These are phyloP conservation scores for Gillenia trifoliata DNA, from an alignment of 306 rosid species.

Conservation along the genomic window DNA sequence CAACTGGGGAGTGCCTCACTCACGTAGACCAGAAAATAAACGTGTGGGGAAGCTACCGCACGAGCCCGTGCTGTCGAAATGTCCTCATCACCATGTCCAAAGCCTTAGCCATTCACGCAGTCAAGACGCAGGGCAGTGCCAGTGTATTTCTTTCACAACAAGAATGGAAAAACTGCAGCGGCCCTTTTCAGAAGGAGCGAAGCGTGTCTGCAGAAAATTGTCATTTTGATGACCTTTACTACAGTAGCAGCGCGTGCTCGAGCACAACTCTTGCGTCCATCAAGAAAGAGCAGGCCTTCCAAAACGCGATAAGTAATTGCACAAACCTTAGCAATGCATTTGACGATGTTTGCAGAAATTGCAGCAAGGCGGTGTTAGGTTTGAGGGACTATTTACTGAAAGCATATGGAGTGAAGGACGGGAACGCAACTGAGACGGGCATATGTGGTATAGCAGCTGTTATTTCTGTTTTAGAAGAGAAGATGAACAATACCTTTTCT, in stretches of 20 bases:
- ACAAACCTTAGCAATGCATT: conserved; percentile 23
- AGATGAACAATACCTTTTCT: conserved; percentile 10
- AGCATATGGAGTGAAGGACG: neutral
- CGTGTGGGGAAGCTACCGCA: conserved; percentile 43
- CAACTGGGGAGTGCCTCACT: conserved; percentile 36
- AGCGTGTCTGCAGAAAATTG: conserved; percentile 30
- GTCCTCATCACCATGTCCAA: conserved; percentile 37
- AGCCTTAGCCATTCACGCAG: conserved; percentile 34
- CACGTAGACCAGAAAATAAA: conserved; percentile 14
- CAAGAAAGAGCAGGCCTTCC: conserved; percentile 10
- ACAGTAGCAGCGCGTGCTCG: conserved; percentile 29
- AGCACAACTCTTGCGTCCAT: neutral
- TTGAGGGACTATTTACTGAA: conserved; percentile 27
- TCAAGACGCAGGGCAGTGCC: neutral
- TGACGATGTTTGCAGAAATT: conserved; percentile 24
- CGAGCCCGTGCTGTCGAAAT: conserved; percentile 59
- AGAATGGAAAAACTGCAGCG: conserved; percentile 34
- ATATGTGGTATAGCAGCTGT: conserved; percentile 52
- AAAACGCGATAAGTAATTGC: conserved; percentile 32
- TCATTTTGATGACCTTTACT: conserved; percentile 31
- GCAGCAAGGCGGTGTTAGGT: conserved; percentile 19
- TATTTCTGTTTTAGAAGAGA: conserved; percentile 41
- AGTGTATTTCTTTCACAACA: conserved; percentile 26
- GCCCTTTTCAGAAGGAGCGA: conserved; percentile 15
- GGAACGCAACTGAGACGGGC: conserved; percentile 22